These are phyloP conservation scores for Colletotrichum graminicola DNA, from an alignment of 2,329 filamentous ascomycete species.

Conservation along the genomic window DNA sequence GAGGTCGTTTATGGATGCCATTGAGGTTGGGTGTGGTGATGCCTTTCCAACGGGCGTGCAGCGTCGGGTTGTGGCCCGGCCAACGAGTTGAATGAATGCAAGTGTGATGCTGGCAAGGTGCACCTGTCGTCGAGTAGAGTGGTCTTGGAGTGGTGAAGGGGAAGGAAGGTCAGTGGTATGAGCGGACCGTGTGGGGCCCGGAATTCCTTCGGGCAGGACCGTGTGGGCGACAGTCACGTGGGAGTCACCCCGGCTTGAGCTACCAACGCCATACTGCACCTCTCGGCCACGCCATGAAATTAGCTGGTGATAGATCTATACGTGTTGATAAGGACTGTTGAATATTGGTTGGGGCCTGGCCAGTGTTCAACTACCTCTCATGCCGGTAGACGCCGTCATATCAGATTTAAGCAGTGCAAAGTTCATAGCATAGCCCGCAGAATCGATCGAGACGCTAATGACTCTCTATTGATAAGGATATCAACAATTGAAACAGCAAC, in stretches of 20 bases:
- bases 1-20: slow-evolving; percentile 65
- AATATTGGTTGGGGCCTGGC: too few species aligned
- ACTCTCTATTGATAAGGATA: slow-evolving; percentile 33
- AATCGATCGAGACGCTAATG: background rate
- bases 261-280: background rate
- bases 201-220: slow-evolving; percentile 10
- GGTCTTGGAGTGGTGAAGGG: slow-evolving; percentile 5
- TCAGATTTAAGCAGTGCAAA: background rate
- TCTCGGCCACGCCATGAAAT: background rate
- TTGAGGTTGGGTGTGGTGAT: slow-evolving; percentile 29
- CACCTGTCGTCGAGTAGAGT: background rate
- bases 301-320: background rate
- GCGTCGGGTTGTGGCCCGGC: background rate
- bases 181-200: slow-evolving; percentile 26
- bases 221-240: slow-evolving; percentile 31
- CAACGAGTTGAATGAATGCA: background rate
- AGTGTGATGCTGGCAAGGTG: background rate
- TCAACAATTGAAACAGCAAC: slow-evolving; percentile 25
- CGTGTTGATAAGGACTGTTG: background rate
- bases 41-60: background rate
- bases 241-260: background rate
- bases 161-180: slow-evolving; percentile 6
- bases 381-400: background rate
- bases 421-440: background rate
- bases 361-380: background rate